phyloP scores from a whole-genome alignment of 371 early-diverging fungal species.

The Haplosporangium sp. region DNA sequence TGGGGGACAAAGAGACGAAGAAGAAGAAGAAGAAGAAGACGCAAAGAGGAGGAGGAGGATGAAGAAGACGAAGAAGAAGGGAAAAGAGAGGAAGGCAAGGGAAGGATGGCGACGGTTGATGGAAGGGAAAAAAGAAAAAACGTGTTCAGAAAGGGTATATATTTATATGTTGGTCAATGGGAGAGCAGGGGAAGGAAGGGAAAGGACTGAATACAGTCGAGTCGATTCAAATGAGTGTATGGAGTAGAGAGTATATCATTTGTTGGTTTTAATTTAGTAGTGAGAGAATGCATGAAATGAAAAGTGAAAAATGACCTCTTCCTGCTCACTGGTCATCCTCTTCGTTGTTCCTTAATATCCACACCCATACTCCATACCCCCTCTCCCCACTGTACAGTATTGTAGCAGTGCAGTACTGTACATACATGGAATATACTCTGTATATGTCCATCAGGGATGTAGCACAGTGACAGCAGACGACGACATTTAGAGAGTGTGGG shows the following conservation, averaged over 20 bases:
- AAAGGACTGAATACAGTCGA: slow-evolving; percentile 1
- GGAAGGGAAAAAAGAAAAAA: slow-evolving; percentile 8
- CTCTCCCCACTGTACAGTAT: too few species aligned
- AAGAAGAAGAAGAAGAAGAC: not conserved
- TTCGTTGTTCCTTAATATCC: too few species aligned
- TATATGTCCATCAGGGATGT: too few species aligned
- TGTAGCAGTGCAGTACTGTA: too few species aligned
- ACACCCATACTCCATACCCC: too few species aligned
- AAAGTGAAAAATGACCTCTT: too few species aligned
- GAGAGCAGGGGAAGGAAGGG: not conserved
- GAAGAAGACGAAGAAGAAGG: not conserved
- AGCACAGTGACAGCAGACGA: too few species aligned
- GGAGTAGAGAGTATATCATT: not conserved
- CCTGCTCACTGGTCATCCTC: too few species aligned
- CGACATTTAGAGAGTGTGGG: too few species aligned
- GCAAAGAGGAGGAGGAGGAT: not conserved
- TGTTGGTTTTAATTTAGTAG: not conserved
- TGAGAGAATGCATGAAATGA: not conserved
- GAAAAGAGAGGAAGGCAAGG: not conserved
- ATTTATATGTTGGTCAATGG: not conserved
- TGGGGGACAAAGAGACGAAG: not conserved
- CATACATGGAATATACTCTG: too few species aligned
- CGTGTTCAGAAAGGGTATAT: not conserved
- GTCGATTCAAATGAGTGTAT: not conserved
- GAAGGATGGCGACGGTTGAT: not conserved